Evolutionary conservation across 805 yeast genomes (phyloP), one percentile per base, ranked within the genome.

Genomic region (Teunomyces kruisii): DNA sequence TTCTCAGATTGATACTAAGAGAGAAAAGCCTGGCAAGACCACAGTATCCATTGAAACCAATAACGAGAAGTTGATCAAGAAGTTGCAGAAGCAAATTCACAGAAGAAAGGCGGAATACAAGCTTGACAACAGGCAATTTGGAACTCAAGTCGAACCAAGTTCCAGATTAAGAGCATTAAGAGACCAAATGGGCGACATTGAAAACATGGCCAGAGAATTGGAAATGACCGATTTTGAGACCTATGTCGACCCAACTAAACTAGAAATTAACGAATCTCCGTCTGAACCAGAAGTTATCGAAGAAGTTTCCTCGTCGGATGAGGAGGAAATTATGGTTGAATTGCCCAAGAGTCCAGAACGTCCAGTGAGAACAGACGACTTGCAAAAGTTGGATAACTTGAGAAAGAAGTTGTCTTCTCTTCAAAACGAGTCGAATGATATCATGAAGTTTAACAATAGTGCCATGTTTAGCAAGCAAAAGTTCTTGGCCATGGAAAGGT

Each of bases 181-280:
- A 44, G 88, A 84, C 55, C 79, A 84, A 59, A 89, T 89, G 96
- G 95, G 87, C 47, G 84, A 80, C 50, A 74, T 91, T 43, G 96
- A 88, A 59, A 78, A 79, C 39, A 87, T 88, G 69, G 97, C 97
- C 0, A 71, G 95, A 48, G 87, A 86, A 56, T 73, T 92, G 47
- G 97, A 92, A 61, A 84, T 81, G 79, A 85, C 87, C 15, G 94
- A 89, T 52, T 90, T 88, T 56, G 84, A 79, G 41, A 65, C 60
- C 9, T 71, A 70, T 48, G 56, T 43, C 4, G 50, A 43, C 14
- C 54, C 51, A 28, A 38, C 26, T 6, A 37, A 31, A 15, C 26
- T 30, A n/a, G 33, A 41, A 26, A 12, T 27, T n/a, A 24, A 36
- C 10, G 47, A 44, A 10, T 27, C 43, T 7, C 49, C 47, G 1